Percentiles rank a stretch among this genome's conserved stretches.
These are phyloP conservation scores for Scopulariopsis brevicaulis DNA, from an alignment of 2,329 filamentous ascomycete species.

Conservation along the genomic window DNA sequence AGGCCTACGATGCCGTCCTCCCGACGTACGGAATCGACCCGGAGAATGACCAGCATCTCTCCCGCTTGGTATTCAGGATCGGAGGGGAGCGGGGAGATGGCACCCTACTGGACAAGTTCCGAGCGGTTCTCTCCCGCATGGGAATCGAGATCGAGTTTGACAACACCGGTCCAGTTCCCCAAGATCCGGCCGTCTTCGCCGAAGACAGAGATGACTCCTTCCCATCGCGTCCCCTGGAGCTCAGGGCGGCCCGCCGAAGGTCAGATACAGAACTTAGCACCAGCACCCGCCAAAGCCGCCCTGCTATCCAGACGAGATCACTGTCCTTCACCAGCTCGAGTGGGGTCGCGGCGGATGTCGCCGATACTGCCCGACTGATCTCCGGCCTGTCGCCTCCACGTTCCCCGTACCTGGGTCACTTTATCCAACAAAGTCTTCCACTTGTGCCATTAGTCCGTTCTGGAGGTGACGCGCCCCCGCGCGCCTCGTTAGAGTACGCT, in stretches of 20 bases:
- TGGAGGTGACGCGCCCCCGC: not conserved
- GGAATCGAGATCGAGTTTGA: slow-evolving; percentile 60
- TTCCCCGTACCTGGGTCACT: not conserved
- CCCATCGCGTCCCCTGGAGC: not conserved
- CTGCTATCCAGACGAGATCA: not conserved
- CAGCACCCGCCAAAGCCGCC: not conserved
- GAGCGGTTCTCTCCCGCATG: slow-evolving; percentile 54
- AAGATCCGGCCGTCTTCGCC: not conserved
- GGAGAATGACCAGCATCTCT: slow-evolving; percentile 65
- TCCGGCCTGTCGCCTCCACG: not conserved
- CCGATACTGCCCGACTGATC: not conserved
- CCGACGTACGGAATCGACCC: slow-evolving; percentile 56
- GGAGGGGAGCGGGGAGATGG: slow-evolving; percentile 49
- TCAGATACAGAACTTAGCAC: not conserved
- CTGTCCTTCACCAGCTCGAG: not conserved
- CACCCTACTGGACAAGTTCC: slow-evolving; percentile 58
- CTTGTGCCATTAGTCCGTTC: not conserved
- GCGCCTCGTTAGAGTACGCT: not conserved
- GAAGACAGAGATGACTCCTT: not conserved
- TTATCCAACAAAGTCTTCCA: not conserved
- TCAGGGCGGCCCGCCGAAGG: not conserved
- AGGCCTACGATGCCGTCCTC: slow-evolving; percentile 70
- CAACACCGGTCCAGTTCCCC: not conserved
- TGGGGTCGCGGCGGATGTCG: not conserved
- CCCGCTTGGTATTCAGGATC: slow-evolving; percentile 70